These are phyloP conservation scores for Phytophthora citrophthora DNA, from an alignment of 352 stramenopile species.

Conservation along the genomic window DNA sequence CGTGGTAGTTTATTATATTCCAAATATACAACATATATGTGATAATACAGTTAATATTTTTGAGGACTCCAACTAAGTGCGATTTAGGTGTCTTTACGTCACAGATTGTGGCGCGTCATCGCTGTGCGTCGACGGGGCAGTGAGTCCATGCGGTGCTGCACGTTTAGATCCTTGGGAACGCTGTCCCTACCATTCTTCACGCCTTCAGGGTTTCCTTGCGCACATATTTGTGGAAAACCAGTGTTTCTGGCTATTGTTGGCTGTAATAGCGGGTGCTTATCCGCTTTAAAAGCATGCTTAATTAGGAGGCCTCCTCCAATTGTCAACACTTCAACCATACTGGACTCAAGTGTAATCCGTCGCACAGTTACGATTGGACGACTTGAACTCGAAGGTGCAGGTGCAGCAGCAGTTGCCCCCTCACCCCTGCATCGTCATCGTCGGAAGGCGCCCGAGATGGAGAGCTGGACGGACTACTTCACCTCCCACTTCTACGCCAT, in stretches of 20 bases:
- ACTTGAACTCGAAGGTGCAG: slow-evolving; percentile 12
- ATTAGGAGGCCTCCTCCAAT: background rate
- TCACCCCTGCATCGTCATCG: slow-evolving; percentile 16
- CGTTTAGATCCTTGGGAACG: background rate
- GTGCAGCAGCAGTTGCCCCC: slow-evolving; percentile 1
- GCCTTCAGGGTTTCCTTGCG: background rate
- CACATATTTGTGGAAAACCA: background rate
- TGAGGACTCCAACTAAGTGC: slow-evolving; percentile 1
- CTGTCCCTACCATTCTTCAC: background rate
- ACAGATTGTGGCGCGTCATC: slow-evolving; percentile 1
- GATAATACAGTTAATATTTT: too few relatives aligned
- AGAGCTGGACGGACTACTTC: slow-evolving; percentile 77
- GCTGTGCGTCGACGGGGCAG: slow-evolving; percentile 3
- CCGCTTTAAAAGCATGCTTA: background rate
- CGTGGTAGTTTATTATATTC: too few relatives aligned
- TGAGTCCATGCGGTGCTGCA: slow-evolving; percentile 13
- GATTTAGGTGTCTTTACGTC: background rate
- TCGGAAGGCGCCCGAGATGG: slow-evolving; percentile 37
- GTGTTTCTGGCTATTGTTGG: slow-evolving; percentile 3
- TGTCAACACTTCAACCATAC: slow-evolving; percentile 9
- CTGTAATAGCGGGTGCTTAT: background rate
- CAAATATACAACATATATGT: too few relatives aligned
- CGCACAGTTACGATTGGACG: slow-evolving; percentile 18
- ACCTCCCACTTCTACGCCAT: slow-evolving; percentile 86
- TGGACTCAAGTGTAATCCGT: slow-evolving; percentile 15